Evolutionary conservation across 2,329 filamentous ascomycete species (phyloP), one percentile per base, ranked within the genome.

Genomic region (Dactylellina cionopaga): DNA sequence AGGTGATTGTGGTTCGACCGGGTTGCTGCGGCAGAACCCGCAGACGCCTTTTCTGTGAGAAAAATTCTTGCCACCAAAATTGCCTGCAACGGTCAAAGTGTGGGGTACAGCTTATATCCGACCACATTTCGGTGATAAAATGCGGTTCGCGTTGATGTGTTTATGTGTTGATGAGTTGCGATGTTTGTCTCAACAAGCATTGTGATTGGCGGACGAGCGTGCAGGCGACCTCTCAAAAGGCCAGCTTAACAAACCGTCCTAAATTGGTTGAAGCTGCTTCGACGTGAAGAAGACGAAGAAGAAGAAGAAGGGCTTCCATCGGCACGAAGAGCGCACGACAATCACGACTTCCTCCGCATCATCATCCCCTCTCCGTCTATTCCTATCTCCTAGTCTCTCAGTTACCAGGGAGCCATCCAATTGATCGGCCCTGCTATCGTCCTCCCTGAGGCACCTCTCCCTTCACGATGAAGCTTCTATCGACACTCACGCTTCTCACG

Each of bases 241-340:
- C 66, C 66, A 71, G 66, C 66, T 71, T 71, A 64, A 71, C 56
- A 64, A 62, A 70, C 29, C 43, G 25, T 39, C 54, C 55, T 29
- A 13, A 17, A 15, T 25, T 17, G 33, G 47, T n/a, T 27, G 56
- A 55, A 70, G 65, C 58, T 51, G 33, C 47, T 47, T 51, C 51
- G 52, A 58, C 37, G 37, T 44, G 52, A 68, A 59, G 47, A 19
- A 27, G 47, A 49, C 31, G 51, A 33, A 46, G 47, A 52, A 33
- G 43, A 71, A 35, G 31, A 49, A 25, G 46, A 47, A 47, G 35
- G 43, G 25, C 31, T 22, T 25, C 44, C 44, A 47, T 51, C 56
- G 47, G 51, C 51, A 47, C 49, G 51, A 55, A 33, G 22, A 51
- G 41, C 56, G 66, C 65, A 62, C 64, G 55, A 46, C 63, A 27